Evolutionary conservation across 768 basidiomycete species (phyloP), one percentile per base, ranked within the genome.

Genomic region (Wakefieldia striispora): DNA sequence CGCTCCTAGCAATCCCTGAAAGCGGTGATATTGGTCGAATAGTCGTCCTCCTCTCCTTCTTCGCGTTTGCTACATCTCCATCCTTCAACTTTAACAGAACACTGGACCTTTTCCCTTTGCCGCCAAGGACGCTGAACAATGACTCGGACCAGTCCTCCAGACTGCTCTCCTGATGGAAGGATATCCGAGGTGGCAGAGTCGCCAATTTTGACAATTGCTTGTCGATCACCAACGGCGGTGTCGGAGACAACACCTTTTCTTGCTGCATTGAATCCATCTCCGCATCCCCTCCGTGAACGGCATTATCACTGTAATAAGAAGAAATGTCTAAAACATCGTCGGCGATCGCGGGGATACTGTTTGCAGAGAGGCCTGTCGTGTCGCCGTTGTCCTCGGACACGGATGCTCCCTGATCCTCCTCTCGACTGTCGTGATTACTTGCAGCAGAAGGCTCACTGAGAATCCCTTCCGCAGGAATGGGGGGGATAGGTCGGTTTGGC

Each of bases 101-200:
- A 23, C 55, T 56, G n/a, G 51, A 49, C 36, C 54, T 45, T 44
- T 56, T 60, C 26, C 49, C 55, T 14, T 56, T 53, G 14, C 40
- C 26, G 21, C 79, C 79, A 41, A 82, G 75, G 3, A 75, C 79
- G n/a, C 70, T 77, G 27, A 84, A 70, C 31, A 84, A 56, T 6
- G 78, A 72, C 56, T 78, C 74, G 10, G 78, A 73, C 83, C 83
- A 84, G 23, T 72, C 71, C 10, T 74, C 71, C 23, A 83, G 67
- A 53, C 76, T 81, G 11, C 50, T 47, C 44, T 78, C 75, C 31
- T 72, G 70, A 50, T 81, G 79, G 24, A 83, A 68, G 5, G 81
- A 83, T 26, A 84, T 58, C 13, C 83, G 75, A 11, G 83, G 83
- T 0, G 83, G 78, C 26, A 59, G 26, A 16, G 40, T 52, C 11